These are phyloP conservation scores for Dioszegia hungarica DNA, from an alignment of 768 basidiomycete species.

Conservation along the genomic window DNA sequence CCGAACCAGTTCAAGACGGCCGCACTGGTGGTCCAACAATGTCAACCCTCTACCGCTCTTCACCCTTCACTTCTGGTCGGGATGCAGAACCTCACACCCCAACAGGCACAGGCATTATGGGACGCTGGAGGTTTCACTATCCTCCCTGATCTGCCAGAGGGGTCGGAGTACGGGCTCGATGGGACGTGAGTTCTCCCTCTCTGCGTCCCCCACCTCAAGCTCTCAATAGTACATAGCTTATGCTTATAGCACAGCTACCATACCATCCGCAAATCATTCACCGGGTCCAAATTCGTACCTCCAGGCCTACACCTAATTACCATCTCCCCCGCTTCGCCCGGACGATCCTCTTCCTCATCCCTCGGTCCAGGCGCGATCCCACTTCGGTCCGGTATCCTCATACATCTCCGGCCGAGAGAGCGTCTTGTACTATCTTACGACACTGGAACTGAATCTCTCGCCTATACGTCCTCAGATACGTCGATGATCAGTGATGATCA, in stretches of 20 bases:
- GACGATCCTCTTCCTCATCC: conserved; percentile 16
- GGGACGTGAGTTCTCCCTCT: conserved; percentile 40
- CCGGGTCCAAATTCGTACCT: conserved; percentile 51
- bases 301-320: conserved; percentile 50
- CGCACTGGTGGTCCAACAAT: no score
- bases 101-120: conserved; percentile 43
- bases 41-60: neutral
- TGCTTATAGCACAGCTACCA: conserved; percentile 22
- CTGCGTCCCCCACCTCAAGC: neutral
- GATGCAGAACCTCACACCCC: conserved; percentile 33
- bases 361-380: conserved; percentile 22
- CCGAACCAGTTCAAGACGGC: no score
- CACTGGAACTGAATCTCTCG: conserved; percentile 29
- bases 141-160: conserved; percentile 41
- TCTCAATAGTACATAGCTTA: neutral
- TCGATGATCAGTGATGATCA: conserved; percentile 45
- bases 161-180: conserved; percentile 50
- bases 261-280: conserved; percentile 28
- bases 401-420: conserved; percentile 25
- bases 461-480: no score
- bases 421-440: conserved; percentile 40
- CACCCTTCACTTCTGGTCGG: neutral
- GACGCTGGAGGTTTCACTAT: conserved; percentile 48
- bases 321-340: conserved; percentile 12
- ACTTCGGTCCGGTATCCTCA: conserved; percentile 42